phyloP scores from a whole-genome alignment of 2,329 filamentous ascomycete genomes.

The Alternaria sp. region DNA sequence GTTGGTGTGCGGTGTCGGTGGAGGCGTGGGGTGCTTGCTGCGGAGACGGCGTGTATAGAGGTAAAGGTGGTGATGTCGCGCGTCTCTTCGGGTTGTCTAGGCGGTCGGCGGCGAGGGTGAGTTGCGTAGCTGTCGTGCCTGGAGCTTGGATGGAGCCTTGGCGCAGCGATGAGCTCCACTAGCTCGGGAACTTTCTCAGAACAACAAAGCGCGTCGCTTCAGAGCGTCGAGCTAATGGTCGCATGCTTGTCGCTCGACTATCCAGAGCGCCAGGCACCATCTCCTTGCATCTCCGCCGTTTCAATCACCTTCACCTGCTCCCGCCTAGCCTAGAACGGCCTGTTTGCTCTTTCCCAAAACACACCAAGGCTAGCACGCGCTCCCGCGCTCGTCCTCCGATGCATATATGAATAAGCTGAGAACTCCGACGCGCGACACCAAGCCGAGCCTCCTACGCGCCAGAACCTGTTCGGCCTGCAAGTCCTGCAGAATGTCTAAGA shows the following conservation, averaged over 20 bases:
- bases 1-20: slow-evolving; percentile 19
- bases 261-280: slow-evolving; percentile 25
- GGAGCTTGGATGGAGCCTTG: slow-evolving; percentile 25
- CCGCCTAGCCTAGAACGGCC: slow-evolving; percentile 9
- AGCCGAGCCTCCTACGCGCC: slow-evolving; percentile 33
- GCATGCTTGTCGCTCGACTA: slow-evolving; percentile 28
- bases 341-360: slow-evolving; percentile 9
- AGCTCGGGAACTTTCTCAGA: slow-evolving; percentile 16
- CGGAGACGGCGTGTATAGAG: not conserved
- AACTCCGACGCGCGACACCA: slow-evolving; percentile 35
- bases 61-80: not conserved
- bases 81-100: not conserved
- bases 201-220: slow-evolving; percentile 22
- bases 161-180: slow-evolving; percentile 12
- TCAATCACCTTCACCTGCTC: slow-evolving; percentile 26
- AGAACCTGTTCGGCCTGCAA: slow-evolving; percentile 71
- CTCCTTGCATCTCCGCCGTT: slow-evolving; percentile 15
- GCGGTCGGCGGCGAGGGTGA: slow-evolving; percentile 10
- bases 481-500: slow-evolving; percentile 59
- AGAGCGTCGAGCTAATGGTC: slow-evolving; percentile 11
- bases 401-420: slow-evolving; percentile 29
- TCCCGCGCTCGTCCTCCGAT: slow-evolving; percentile 34
- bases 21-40: not conserved
- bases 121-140: slow-evolving; percentile 36
- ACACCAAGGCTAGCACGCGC: slow-evolving; percentile 12